Conservation (phyloP, 805 yeast species). For the Saccharomyces eubayanus region DNA sequence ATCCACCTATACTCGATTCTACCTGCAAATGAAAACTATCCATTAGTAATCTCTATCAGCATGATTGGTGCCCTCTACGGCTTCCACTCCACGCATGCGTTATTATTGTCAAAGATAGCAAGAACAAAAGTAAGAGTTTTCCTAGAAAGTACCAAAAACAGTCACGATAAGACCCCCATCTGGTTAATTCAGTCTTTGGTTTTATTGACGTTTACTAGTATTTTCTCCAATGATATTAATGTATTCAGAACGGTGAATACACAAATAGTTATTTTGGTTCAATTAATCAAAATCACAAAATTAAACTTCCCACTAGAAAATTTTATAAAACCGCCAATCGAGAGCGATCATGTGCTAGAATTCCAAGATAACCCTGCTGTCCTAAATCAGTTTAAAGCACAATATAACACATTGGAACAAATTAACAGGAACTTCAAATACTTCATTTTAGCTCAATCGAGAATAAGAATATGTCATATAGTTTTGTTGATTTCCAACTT, state of each 20-base stretch:
- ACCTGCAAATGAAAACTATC: conserved; percentile 41
- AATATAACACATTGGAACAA: conserved; percentile 25
- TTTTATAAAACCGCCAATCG: conserved; percentile 35
- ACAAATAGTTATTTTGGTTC: conserved; percentile 71
- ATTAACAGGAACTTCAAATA: conserved; percentile 36
- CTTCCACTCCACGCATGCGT: conserved; percentile 70
- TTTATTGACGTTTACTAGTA: conserved; percentile 72
- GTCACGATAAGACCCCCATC: conserved; percentile 24
- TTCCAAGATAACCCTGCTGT: conserved; percentile 36
- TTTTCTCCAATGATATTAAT: conserved; percentile 58
- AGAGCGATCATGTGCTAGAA: conserved; percentile 36
- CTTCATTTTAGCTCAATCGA: conserved; percentile 64
- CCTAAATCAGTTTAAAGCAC: conserved; percentile 34
- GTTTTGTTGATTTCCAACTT: conserved; percentile 51
- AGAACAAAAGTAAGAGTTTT: conserved; percentile 58
- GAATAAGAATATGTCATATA: conserved; percentile 67
- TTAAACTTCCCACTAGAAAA: conserved; percentile 52
- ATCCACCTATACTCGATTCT: conserved; percentile 59
- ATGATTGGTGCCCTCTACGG: conserved; percentile 85
- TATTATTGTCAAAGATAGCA: conserved; percentile 58
- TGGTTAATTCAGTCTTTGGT: conserved; percentile 85
- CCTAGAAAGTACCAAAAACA: conserved; percentile 38
- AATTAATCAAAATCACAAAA: conserved; percentile 68
- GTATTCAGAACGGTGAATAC: conserved; percentile 72
- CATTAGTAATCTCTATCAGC: conserved; percentile 70